Conservation (phyloP, 2,329 filamentous ascomycete genomes). For the Talaromyces amestolkiae region DNA sequence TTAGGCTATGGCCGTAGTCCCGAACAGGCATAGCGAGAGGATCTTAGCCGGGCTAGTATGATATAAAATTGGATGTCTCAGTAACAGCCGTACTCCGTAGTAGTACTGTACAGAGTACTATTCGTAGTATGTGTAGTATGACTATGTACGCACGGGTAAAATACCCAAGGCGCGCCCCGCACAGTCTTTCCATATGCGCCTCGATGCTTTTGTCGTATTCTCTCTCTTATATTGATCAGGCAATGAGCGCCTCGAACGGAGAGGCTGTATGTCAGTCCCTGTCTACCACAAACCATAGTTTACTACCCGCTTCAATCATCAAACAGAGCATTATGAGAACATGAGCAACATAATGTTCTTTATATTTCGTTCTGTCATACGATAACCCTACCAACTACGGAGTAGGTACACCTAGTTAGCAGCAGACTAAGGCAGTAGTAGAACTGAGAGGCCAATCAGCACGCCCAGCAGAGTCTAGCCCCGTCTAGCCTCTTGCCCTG, state of each 20-base stretch:
- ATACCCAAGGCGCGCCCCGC: conserved; percentile 1
- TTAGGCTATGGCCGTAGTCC: background rate
- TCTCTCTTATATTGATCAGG: background rate
- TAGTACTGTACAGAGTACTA: no score
- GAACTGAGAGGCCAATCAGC: background rate
- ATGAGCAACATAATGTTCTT: background rate
- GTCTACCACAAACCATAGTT: no score
- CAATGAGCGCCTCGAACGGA: no score
- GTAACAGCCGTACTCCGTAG: background rate
- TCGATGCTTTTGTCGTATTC: conserved; percentile 9
- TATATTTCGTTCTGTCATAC: background rate
- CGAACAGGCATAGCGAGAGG: background rate
- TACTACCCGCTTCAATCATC: no score
- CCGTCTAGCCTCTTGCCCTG: conserved; percentile 12
- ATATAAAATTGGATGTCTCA: conserved; percentile 11
- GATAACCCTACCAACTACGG: background rate
- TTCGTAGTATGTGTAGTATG: no score
- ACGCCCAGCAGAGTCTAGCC: background rate
- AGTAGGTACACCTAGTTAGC: no score
- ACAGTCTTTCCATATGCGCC: conserved; percentile 8
- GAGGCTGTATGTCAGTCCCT: no score
- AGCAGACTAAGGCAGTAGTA: background rate
- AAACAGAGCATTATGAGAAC: no score
- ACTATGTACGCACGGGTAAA: background rate
- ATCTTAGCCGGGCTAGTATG: background rate